Conservation (phyloP, 768 basidiomycete genomes). For the Thelephora ganbajun region DNA sequence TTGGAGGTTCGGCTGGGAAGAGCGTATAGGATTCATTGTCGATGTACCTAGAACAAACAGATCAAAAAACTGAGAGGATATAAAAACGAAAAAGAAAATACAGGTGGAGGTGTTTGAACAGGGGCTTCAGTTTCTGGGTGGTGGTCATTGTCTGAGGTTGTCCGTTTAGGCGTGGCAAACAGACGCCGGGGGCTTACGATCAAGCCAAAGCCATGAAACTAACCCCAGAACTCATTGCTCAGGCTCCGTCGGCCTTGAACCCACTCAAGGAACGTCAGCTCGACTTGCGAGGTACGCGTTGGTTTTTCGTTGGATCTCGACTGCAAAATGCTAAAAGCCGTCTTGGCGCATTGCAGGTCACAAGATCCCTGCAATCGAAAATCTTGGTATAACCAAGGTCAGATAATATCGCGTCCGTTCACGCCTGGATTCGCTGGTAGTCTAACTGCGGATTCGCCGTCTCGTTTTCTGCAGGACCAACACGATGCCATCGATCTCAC, state of each 20-base stretch:
- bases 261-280: conserved; percentile 83
- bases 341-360: conserved; percentile 39
- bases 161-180: conserved; percentile 10
- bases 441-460: background rate
- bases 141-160: conserved; percentile 10
- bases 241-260: conserved; percentile 65
- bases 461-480: conserved; percentile 49
- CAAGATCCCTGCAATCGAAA: conserved; percentile 93
- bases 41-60: conserved; percentile 35
- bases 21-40: conserved; percentile 71
- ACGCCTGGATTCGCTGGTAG: conserved; percentile 5
- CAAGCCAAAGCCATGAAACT: conserved; percentile 52
- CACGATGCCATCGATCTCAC: conserved; percentile 91
- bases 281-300: conserved; percentile 66
- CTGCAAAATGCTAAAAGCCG: conserved; percentile 4
- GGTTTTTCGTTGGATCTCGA: conserved; percentile 4
- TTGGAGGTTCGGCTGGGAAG: conserved; percentile 47
- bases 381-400: conserved; percentile 85
- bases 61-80: conserved; percentile 2
- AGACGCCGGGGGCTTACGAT: background rate
- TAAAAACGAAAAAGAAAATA: conserved; percentile 16
- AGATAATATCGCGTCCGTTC: conserved; percentile 15
- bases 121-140: conserved; percentile 38
- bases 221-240: conserved; percentile 85
- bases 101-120: conserved; percentile 67